Percentiles rank a stretch among this genome's conserved stretches.
Evolutionary conservation across 78 protist species (phyloP).

Genomic region (Dictyostelium brefeldianum): DNA sequence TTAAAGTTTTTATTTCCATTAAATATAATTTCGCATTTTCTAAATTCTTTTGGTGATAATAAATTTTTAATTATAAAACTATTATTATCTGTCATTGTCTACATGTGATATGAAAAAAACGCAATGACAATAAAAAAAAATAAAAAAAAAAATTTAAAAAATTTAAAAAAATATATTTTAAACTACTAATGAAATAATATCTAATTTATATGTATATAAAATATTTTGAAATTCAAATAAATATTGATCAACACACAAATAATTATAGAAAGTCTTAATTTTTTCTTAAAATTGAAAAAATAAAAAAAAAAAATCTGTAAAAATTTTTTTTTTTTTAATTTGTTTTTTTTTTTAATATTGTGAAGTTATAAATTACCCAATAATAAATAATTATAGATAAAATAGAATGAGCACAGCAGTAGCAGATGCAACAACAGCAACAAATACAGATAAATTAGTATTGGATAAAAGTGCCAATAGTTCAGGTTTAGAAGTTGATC

Average conservation of each 20-base stretch:
- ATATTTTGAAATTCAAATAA: no score
- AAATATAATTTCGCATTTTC: not conserved
- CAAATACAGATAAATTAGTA: conserved; percentile 7
- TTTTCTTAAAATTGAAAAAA: not conserved
- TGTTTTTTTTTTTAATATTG: not conserved
- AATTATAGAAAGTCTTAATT: not conserved
- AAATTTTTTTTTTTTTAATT: conserved; percentile 3
- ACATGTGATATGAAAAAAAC: no score
- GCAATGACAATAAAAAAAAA: not conserved
- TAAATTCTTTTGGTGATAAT: conserved; percentile 15
- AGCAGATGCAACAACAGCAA: conserved; percentile 4
- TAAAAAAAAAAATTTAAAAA: not conserved
- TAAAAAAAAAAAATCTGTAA: not conserved
- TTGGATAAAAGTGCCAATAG: conserved; percentile 61
- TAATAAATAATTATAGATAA: not conserved
- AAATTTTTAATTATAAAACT: not conserved
- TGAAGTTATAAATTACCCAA: not conserved
- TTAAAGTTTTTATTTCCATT: not conserved
- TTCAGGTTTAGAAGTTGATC: conserved; percentile 66
- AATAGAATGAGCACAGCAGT: not conserved
- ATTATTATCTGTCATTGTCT: not conserved
- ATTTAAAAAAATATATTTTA: no score
- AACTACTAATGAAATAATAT: no score
- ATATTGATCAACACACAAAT: no score
- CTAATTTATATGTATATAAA: no score